Conservation (phyloP, 192 early-diverging fungal species). For the Coemansia reversa region DNA sequence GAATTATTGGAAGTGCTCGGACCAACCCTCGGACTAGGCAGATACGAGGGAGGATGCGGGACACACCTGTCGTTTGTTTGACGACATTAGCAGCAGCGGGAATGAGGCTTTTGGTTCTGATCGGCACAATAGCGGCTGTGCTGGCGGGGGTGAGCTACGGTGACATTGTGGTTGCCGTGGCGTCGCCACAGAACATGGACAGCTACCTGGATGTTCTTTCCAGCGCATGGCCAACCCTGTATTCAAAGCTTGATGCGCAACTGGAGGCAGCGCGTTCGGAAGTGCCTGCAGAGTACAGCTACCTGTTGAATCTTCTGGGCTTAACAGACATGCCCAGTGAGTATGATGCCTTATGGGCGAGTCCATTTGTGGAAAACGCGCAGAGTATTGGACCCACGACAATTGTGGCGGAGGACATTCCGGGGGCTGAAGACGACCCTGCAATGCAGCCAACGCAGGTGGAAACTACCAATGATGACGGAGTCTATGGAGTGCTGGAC, state of each 20-base stretch:
- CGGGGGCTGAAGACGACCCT: conserved; percentile 17
- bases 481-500: conserved; percentile 19
- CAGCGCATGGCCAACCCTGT: conserved; percentile 33
- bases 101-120: background rate
- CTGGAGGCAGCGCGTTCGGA: conserved; percentile 22
- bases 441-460: conserved; percentile 20
- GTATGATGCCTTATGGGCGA: conserved; percentile 33
- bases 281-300: conserved; percentile 42
- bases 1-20: no score
- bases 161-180: conserved; percentile 46
- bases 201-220: conserved; percentile 38
- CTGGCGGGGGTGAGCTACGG: conserved; percentile 14
- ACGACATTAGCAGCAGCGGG: no score
- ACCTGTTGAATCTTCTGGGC: conserved; percentile 27
- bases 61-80: no score
- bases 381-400: conserved; percentile 39
- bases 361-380: conserved; percentile 25
- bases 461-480: conserved; percentile 20
- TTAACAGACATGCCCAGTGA: conserved; percentile 26
- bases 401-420: conserved; percentile 26
- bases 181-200: conserved; percentile 21
- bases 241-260: conserved; percentile 27
- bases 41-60: no score
- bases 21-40: no score
- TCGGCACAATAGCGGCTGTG: background rate